phyloP scores from a whole-genome alignment of 768 basidiomycete species.

The Collybiopsis confluens region DNA sequence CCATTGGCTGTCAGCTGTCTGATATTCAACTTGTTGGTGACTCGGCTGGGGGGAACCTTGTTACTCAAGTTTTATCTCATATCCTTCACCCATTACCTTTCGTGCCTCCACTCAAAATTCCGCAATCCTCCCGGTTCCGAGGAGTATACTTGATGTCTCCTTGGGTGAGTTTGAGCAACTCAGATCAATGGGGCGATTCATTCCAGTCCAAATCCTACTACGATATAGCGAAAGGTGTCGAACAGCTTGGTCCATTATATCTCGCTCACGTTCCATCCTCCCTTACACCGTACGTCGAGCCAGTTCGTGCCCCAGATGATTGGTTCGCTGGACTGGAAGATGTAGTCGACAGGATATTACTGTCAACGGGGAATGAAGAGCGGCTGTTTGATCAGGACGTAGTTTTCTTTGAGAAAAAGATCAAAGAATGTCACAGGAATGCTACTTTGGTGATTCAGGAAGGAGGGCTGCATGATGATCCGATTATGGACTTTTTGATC shows the following conservation, averaged over 20 bases:
- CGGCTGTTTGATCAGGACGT: conserved; percentile 29
- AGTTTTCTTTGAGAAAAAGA: not conserved
- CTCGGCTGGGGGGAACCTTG: conserved; percentile 18
- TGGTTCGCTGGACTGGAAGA: conserved; percentile 30
- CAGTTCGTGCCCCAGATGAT: conserved; percentile 23
- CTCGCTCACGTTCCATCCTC: not conserved
- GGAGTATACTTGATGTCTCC: conserved; percentile 33
- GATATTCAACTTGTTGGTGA: conserved; percentile 16
- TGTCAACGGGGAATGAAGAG: conserved; percentile 32
- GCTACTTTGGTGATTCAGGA: conserved; percentile 24
- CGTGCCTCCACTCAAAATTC: conserved; percentile 10
- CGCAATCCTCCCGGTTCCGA: conserved; percentile 22
- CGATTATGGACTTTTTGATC: conserved; percentile 22
- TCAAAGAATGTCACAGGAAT: conserved; percentile 8
- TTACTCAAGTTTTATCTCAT: conserved; percentile 17
- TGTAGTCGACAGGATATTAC: conserved; percentile 29
- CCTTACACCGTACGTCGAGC: conserved; percentile 24
- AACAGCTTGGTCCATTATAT: conserved; percentile 1
- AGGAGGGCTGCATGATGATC: conserved; percentile 33
- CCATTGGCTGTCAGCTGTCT: conserved; percentile 11
- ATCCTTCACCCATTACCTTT: conserved; percentile 17
- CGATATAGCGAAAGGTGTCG: conserved; percentile 23
- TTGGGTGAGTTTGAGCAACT: conserved; percentile 18
- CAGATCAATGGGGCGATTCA: conserved; percentile 11
- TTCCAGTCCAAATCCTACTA: conserved; percentile 15